Conservation (phyloP, 2,329 filamentous ascomycete genomes). For the Xylariaceae sp. region DNA sequence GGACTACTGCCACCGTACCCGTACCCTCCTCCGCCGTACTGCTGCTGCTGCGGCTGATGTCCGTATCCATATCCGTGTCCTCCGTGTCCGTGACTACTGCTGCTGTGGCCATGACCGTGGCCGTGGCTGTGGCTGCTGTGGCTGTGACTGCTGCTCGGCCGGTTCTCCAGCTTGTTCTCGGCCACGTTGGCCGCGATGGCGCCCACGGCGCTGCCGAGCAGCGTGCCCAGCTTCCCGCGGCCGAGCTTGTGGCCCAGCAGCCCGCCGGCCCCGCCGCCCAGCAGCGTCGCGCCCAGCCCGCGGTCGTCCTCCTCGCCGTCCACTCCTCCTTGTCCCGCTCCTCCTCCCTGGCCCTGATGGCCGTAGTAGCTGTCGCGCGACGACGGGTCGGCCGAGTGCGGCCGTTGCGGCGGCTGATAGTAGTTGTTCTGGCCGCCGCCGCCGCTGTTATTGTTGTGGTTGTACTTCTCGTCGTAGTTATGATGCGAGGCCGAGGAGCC, state of each 20-base stretch:
- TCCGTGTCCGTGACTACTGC: conserved; percentile 6
- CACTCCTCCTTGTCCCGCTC: conserved; percentile 7
- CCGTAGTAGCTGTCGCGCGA: conserved; percentile 5
- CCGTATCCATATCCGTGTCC: too few relatives aligned
- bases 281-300: conserved; percentile 45
- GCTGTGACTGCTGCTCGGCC: conserved; percentile 22
- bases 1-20: conserved; percentile 6
- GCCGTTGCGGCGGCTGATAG: conserved; percentile 8
- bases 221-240: conserved; percentile 43
- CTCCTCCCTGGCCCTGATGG: conserved; percentile 5
- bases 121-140: conserved; percentile 18
- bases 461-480: too few relatives aligned
- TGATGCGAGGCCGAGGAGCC: conserved; percentile 3
- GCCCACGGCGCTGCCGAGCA: conserved; percentile 45
- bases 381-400: conserved; percentile 23
- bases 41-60: too few relatives aligned
- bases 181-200: conserved; percentile 48
- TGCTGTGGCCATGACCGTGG: conserved; percentile 9
- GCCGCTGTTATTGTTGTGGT: too few relatives aligned
- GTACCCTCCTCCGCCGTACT: conserved; percentile 17
- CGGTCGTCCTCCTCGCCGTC: conserved; percentile 36
- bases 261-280: conserved; percentile 46
- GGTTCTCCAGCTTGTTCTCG: conserved; percentile 33
- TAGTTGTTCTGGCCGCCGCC: background rate
- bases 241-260: conserved; percentile 47